Conservation (phyloP, 306 rosid species). For the Rosa rugosa region DNA sequence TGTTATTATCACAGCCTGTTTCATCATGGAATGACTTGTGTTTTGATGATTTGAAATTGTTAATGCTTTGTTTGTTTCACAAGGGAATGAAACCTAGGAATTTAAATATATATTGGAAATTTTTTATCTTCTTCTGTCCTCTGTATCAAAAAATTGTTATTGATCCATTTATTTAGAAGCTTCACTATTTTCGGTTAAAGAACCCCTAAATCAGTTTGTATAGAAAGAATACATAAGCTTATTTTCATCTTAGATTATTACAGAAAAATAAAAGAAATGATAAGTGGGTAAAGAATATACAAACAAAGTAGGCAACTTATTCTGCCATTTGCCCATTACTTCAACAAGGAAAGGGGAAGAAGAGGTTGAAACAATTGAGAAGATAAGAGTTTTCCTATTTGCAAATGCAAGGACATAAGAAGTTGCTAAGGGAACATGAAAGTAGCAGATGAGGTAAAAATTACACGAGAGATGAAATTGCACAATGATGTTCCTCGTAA, state of each 20-base stretch:
- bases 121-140: background rate
- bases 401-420: slow-evolving; percentile 23
- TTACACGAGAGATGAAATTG: slow-evolving; percentile 31
- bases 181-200: background rate
- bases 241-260: background rate
- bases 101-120: background rate
- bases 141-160: background rate
- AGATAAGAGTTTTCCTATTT: slow-evolving; percentile 19
- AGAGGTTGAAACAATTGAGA: slow-evolving; percentile 18
- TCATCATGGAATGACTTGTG: background rate
- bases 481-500: slow-evolving; percentile 26
- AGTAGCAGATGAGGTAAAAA: slow-evolving; percentile 11
- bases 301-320: background rate
- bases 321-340: slow-evolving; percentile 12
- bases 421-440: slow-evolving; percentile 12
- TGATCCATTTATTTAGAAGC: background rate
- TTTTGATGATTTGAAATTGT: background rate
- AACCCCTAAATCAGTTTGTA: background rate
- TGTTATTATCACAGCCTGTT: background rate
- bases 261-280: background rate
- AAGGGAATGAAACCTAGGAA: background rate
- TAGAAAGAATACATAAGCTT: too few species aligned
- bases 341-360: slow-evolving; percentile 10
- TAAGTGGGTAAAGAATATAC: background rate
- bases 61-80: slow-evolving; percentile 6